Conservation (phyloP, 768 basidiomycete genomes). For the Infundibulicybe gibba region DNA sequence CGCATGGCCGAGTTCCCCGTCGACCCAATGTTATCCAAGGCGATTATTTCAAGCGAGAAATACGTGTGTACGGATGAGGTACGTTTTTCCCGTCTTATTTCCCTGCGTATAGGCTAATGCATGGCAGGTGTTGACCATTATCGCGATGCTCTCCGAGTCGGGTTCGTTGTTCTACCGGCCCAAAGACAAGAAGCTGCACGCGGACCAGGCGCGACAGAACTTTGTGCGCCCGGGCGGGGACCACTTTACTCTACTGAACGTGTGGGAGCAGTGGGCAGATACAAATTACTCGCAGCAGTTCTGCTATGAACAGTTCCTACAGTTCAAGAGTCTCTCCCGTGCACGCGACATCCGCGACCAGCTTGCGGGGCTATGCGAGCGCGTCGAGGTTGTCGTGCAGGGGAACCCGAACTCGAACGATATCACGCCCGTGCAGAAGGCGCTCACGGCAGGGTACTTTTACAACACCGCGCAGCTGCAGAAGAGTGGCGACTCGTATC, state of each 20-base stretch:
- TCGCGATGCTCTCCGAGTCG: constrained; percentile 95
- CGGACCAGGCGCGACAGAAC: constrained; percentile 96
- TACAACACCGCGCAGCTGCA: constrained; percentile 94
- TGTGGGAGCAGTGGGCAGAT: constrained; percentile 99
- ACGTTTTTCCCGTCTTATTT: constrained; percentile 14
- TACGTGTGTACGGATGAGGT: constrained; percentile 97
- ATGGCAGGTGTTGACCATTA: constrained; percentile 85
- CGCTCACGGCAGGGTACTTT: constrained; percentile 92
- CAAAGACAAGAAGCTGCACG: constrained; percentile 97
- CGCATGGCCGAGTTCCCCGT: constrained; percentile 99
- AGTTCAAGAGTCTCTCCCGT: constrained; percentile 90
- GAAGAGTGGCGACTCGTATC: constrained; percentile 94
- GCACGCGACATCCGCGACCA: constrained; percentile 97
- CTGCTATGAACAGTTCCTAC: constrained; percentile 93
- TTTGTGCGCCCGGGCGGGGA: constrained; percentile 95
- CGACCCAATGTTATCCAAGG: constrained; percentile 96
- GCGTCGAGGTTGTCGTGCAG: constrained; percentile 89
- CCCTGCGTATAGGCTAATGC: neutral
- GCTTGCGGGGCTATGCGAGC: constrained; percentile 91
- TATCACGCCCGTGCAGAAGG: constrained; percentile 91
- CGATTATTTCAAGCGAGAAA: constrained; percentile 92
- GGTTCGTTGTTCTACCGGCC: constrained; percentile 94
- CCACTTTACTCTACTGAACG: constrained; percentile 95
- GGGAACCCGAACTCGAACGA: constrained; percentile 92
- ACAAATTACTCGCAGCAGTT: constrained; percentile 96